These are phyloP conservation scores for Raphanus hybrid DNA, from an alignment of 441 rosid species.

Conservation along the genomic window DNA sequence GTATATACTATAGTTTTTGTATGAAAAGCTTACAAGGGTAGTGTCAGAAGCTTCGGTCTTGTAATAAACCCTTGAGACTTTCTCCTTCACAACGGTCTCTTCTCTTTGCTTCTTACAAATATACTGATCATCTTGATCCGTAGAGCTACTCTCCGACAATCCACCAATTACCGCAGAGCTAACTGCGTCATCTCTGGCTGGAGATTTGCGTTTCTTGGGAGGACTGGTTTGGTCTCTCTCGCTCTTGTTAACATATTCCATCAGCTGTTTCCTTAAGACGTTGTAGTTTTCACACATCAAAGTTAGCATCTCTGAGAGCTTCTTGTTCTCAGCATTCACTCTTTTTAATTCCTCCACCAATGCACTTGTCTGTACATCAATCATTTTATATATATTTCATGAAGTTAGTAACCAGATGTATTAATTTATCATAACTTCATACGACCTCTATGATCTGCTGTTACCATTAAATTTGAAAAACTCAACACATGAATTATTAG, in stretches of 20 bases:
- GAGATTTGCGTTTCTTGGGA: constrained; percentile 81
- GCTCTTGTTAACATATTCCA: constrained; percentile 61
- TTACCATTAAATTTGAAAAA: constrained; percentile 6
- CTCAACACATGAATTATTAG: constrained; percentile 9
- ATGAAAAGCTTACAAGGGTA: constrained; percentile 60
- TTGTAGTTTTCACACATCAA: constrained; percentile 80
- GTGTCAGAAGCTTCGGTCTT: constrained; percentile 77
- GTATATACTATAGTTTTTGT: background rate
- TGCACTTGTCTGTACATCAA: constrained; percentile 34
- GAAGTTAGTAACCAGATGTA: constrained; percentile 26
- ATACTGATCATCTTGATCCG: constrained; percentile 73
- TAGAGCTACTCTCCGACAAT: constrained; percentile 85
- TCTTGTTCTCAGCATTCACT: constrained; percentile 84
- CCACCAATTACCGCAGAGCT: constrained; percentile 46
- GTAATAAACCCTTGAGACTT: constrained; percentile 61
- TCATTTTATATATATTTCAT: constrained; percentile 23
- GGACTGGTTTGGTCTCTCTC: constrained; percentile 47
- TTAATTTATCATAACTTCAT: background rate
- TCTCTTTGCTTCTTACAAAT: constrained; percentile 64
- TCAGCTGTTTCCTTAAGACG: constrained; percentile 62
- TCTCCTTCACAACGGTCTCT: constrained; percentile 74
- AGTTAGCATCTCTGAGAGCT: constrained; percentile 75
- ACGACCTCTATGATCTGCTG: background rate
- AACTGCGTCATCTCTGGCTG: constrained; percentile 47
- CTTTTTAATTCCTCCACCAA: constrained; percentile 82